These are phyloP conservation scores for Tetrapisispora taiwanensis DNA, from an alignment of 805 yeast genomes.

Conservation along the genomic window DNA sequence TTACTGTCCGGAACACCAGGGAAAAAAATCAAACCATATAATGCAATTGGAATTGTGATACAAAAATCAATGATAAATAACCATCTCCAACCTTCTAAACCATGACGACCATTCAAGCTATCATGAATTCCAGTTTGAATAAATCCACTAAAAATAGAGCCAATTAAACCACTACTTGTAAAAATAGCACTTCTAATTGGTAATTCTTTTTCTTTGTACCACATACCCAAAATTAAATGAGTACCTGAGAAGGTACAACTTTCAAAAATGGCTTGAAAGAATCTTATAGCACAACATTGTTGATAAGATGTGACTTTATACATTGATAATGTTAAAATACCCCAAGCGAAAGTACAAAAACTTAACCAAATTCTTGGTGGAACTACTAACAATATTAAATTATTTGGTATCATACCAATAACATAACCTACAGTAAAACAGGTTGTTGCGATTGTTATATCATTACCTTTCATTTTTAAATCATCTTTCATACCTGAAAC, in stretches of 20 bases:
- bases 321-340: constrained; percentile 41
- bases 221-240: constrained; percentile 44
- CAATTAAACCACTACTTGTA: constrained; percentile 44
- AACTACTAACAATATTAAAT: constrained; percentile 40
- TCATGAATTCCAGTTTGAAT: constrained; percentile 46
- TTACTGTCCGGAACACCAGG: constrained; percentile 47
- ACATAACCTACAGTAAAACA: constrained; percentile 53
- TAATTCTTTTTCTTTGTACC: constrained; percentile 42
- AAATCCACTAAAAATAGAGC: constrained; percentile 46
- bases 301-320: constrained; percentile 37
- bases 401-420: constrained; percentile 53
- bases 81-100: constrained; percentile 59
- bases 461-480: constrained; percentile 36
- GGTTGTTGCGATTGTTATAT: constrained; percentile 43
- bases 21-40: constrained; percentile 47
- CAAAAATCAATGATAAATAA: constrained; percentile 53
- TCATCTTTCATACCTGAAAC: constrained; percentile 61
- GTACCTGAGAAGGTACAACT: constrained; percentile 47
- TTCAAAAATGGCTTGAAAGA: constrained; percentile 53
- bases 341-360: constrained; percentile 49
- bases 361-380: constrained; percentile 50
- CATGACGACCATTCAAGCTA: constrained; percentile 37
- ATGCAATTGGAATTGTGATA: constrained; percentile 46
- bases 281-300: constrained; percentile 48
- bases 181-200: constrained; percentile 45